phyloP scores from a whole-genome alignment of 257 asterid genomes.

The Solanum corneliomulleri region DNA sequence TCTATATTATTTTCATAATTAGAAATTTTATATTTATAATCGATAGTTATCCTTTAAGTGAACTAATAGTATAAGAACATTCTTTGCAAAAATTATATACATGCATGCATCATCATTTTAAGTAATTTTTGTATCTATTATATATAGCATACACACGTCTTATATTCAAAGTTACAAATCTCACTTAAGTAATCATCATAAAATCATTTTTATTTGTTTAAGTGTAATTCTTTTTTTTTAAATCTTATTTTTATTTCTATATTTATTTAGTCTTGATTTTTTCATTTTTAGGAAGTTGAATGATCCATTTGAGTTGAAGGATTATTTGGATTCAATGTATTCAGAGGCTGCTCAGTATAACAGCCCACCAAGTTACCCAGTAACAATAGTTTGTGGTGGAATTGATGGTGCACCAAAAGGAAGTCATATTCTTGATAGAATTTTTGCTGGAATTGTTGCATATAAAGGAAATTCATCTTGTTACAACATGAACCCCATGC shows the following conservation, averaged over 20 bases:
- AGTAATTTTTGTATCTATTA: not conserved
- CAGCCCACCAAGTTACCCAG: conserved; percentile 31
- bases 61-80: not conserved
- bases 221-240: not conserved
- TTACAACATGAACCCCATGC: not conserved
- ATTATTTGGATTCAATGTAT: conserved; percentile 29
- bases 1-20: not conserved
- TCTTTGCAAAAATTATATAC: not conserved
- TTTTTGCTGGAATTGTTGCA: conserved; percentile 38
- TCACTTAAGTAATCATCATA: not conserved
- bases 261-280: not conserved
- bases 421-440: conserved; percentile 28
- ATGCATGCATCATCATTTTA: not conserved
- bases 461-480: conserved; percentile 17
- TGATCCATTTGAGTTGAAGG: conserved; percentile 22
- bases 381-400: conserved; percentile 37
- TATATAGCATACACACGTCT: not conserved
- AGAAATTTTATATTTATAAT: not conserved
- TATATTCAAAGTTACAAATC: not conserved
- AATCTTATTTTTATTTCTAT: not conserved
- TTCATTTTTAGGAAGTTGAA: conserved; percentile 21
- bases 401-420: conserved; percentile 34
- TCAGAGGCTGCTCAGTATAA: conserved; percentile 47
- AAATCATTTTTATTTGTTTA: not conserved
- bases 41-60: not conserved